Percentiles rank a stretch among this genome's conserved stretches.
These are phyloP conservation scores for Stachybotrys chlorohalonatus DNA, from an alignment of 2,329 filamentous ascomycete genomes.

Conservation along the genomic window DNA sequence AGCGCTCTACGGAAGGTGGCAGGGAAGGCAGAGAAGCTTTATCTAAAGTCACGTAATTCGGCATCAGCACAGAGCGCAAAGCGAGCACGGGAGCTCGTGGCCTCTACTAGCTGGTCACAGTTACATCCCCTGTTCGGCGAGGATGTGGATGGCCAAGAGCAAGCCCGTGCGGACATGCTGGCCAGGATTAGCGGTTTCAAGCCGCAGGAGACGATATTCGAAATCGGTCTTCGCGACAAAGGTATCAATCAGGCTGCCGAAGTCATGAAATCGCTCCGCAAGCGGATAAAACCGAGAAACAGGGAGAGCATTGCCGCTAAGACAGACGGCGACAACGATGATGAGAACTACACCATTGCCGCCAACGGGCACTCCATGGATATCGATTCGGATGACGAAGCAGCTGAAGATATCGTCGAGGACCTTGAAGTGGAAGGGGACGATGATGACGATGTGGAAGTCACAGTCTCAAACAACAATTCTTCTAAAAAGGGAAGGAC, in stretches of 20 bases:
- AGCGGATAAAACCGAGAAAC: conserved; percentile 55
- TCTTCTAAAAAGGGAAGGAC: conserved; percentile 45
- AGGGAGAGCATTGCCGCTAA: conserved; percentile 28
- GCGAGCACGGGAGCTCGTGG: conserved; percentile 68
- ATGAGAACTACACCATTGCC: conserved; percentile 19
- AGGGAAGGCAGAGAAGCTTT: conserved; percentile 84
- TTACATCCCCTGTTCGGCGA: conserved; percentile 75
- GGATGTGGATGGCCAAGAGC: conserved; percentile 54
- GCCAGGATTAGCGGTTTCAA: conserved; percentile 81
- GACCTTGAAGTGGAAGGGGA: conserved; percentile 26
- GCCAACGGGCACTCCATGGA: conserved; percentile 11
- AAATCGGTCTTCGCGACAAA: conserved; percentile 70
- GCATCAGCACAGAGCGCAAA: conserved; percentile 88
- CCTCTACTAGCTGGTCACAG: conserved; percentile 60
- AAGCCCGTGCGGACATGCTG: conserved; percentile 75
- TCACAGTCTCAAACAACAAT: conserved; percentile 57
- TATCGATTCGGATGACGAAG: conserved; percentile 11
- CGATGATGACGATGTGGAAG: conserved; percentile 57
- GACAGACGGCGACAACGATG: conserved; percentile 30
- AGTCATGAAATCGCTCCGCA: conserved; percentile 64
- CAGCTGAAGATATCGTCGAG: conserved; percentile 9
- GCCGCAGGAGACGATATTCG: conserved; percentile 92
- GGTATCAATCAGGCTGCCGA: conserved; percentile 58
- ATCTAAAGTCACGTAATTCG: conserved; percentile 79
- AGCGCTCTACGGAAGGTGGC: conserved; percentile 62